Conservation (phyloP, 2,329 filamentous ascomycete species). For the Pseudogymnoascus sp. region DNA sequence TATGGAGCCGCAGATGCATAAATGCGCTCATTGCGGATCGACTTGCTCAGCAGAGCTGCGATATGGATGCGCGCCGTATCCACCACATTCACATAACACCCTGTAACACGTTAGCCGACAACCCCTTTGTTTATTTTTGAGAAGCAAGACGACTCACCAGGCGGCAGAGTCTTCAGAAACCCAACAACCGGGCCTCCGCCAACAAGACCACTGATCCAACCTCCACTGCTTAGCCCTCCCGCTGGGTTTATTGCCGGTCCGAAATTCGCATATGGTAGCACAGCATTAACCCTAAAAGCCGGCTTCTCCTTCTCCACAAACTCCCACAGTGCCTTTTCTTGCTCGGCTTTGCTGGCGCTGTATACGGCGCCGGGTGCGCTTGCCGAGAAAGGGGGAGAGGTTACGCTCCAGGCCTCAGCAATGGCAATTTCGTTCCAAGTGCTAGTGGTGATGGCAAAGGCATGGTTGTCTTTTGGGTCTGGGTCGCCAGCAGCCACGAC, state of each 20-base stretch:
- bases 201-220: slow-evolving; percentile 19
- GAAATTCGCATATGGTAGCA: slow-evolving; percentile 18
- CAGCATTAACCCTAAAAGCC: slow-evolving; percentile 24
- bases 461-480: slow-evolving; percentile 15
- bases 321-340: slow-evolving; percentile 34
- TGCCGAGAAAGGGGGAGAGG: slow-evolving; percentile 29
- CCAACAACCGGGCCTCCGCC: slow-evolving; percentile 15
- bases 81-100: slow-evolving; percentile 19
- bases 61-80: slow-evolving; percentile 25
- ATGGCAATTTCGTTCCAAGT: slow-evolving; percentile 32
- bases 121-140: background rate
- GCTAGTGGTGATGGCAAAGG: slow-evolving; percentile 20
- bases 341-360: slow-evolving; percentile 33
- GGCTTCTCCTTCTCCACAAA: slow-evolving; percentile 30
- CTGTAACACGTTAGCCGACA: background rate
- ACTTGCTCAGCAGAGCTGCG: slow-evolving; percentile 21
- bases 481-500: slow-evolving; percentile 20
- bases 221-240: slow-evolving; percentile 20
- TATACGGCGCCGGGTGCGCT: slow-evolving; percentile 26
- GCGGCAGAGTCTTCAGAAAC: slow-evolving; percentile 9
- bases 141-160: slow-evolving; percentile 8
- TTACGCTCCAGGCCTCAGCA: slow-evolving; percentile 29
- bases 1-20: slow-evolving; percentile 19
- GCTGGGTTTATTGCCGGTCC: slow-evolving; percentile 16
- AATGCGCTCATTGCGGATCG: slow-evolving; percentile 22